These are phyloP conservation scores for Lindgomyces ingoldianus DNA, from an alignment of 495 filamentous ascomycete genomes.

Conservation along the genomic window DNA sequence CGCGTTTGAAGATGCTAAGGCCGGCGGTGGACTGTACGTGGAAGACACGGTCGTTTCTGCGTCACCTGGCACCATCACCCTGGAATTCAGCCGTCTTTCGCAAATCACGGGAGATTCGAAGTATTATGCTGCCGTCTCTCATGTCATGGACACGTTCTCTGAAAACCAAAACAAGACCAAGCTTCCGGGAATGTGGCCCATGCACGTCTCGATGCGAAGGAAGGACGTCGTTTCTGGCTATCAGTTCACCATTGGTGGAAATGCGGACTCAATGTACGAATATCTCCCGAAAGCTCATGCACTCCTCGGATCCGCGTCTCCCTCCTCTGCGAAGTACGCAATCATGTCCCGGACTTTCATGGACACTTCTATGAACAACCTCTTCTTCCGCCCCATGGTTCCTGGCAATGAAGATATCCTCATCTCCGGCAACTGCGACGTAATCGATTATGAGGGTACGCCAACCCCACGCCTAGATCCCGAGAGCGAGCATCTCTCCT, in stretches of 20 bases:
- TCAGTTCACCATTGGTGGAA: conserved; percentile 44
- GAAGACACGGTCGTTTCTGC: conserved; percentile 47
- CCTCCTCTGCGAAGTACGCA: conserved; percentile 36
- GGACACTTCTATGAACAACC: conserved; percentile 40
- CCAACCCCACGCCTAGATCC: conserved; percentile 43
- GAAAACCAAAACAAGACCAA: conserved; percentile 43
- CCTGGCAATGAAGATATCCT: conserved; percentile 44
- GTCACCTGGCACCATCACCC: conserved; percentile 42
- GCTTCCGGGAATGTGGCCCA: conserved; percentile 47
- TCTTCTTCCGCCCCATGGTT: conserved; percentile 45
- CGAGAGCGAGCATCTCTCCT: conserved; percentile 59
- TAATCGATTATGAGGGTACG: background rate
- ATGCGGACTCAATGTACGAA: conserved; percentile 47
- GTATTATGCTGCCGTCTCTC: conserved; percentile 43
- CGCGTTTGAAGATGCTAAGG: conserved; percentile 48
- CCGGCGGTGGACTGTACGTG: conserved; percentile 48
- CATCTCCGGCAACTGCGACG: conserved; percentile 42
- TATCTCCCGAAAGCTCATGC: conserved; percentile 55
- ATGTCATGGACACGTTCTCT: conserved; percentile 41
- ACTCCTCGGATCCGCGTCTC: conserved; percentile 42
- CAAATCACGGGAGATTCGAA: conserved; percentile 45
- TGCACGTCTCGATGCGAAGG: conserved; percentile 42
- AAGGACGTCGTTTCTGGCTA: conserved; percentile 49
- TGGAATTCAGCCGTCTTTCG: conserved; percentile 45
- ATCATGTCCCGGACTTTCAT: conserved; percentile 41